Conservation (phyloP, 768 basidiomycete genomes). For the Obba rivulosa region DNA sequence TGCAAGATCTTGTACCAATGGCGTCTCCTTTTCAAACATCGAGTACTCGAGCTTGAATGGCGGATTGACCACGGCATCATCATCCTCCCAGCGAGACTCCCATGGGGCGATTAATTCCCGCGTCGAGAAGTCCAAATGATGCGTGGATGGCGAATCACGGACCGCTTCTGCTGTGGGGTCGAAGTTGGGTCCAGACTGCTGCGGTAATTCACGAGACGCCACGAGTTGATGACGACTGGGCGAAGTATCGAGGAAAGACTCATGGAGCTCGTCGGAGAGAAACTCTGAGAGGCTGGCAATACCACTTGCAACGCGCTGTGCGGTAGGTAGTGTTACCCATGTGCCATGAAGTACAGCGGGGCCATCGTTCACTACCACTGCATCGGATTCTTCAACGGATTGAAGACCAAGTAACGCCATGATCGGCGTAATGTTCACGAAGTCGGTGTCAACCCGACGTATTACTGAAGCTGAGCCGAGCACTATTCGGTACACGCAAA, state of each 20-base stretch:
- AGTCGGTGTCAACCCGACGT: slow-evolving; percentile 75
- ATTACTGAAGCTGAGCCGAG: slow-evolving; percentile 52
- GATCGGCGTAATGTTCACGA: slow-evolving; percentile 66
- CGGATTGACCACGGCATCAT: slow-evolving; percentile 20
- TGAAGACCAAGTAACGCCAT: slow-evolving; percentile 38
- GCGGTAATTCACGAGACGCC: too few relatives aligned
- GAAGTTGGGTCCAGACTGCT: slow-evolving; percentile 18
- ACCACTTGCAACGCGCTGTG: slow-evolving; percentile 46
- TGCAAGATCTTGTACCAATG: slow-evolving; percentile 13
- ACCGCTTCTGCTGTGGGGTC: slow-evolving; percentile 40
- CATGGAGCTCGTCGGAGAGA: slow-evolving; percentile 55
- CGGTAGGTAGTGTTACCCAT: slow-evolving; percentile 63
- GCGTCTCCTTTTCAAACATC: slow-evolving; percentile 5
- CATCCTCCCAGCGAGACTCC: slow-evolving; percentile 24
- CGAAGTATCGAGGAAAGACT: slow-evolving; percentile 60
- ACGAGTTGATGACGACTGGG: slow-evolving; percentile 31
- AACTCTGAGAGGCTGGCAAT: slow-evolving; percentile 50
- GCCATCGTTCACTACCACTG: slow-evolving; percentile 47
- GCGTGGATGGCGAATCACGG: slow-evolving; percentile 18
- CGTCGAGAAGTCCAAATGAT: slow-evolving; percentile 18
- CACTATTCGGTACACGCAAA: slow-evolving; percentile 69
- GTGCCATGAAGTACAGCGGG: slow-evolving; percentile 51
- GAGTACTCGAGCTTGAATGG: slow-evolving; percentile 8
- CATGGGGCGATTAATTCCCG: slow-evolving; percentile 17
- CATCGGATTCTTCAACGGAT: slow-evolving; percentile 35